Base-by-base conservation (phyloP, 352 stramenopile genomes). In the Aphanomyces stellatus region DNA sequence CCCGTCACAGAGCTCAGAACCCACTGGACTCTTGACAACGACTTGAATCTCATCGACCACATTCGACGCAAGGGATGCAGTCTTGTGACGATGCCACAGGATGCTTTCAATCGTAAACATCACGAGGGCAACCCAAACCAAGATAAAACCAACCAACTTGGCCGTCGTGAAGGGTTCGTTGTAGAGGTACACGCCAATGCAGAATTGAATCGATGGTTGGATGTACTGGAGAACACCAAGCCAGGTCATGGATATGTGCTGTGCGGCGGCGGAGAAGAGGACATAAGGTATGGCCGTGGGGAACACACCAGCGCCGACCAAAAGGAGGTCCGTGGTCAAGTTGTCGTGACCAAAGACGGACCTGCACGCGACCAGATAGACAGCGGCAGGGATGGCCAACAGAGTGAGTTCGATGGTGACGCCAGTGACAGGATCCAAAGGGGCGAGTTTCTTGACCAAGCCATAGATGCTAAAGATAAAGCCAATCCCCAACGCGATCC, bases 101-200 rank as follows among this genome's bases (percentile, higher is more conserved):
- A 67, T n/a, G 6, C 60, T 41, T 17, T 67, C 60, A 7, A 57
- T n/a, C 1, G 60, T 67, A 24, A 67, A 67, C 22, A 67, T 42
- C 11, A 55, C 41, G 22, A 67, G 60, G 13, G 60, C 48, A 11
- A 53, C 34, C 60, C 60, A 67, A 22, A 67, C 60, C 17, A 25
- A 30, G 1, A 56, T 11, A 59, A 67, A 67, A 10, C 60, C 60
- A 27, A 51, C 33, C 27, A 67, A 41, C 27, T 67, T 67, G 37
- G 24, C 28, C 7, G 49, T 43, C 6, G 40, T 33, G 42, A 67
- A 67, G 10, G 48, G 28, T 67, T 67, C 60, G 40, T 67, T 22
- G 49, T 67, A 67, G 40, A 67, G 57, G 49, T 57, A 67, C 19
- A 67, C 60, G 25, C 60, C 60, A 13, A 67, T 51, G n/a, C 57